phyloP scores from a whole-genome alignment of 257 asterid species.

The Lithospermum erythrorhizon region DNA sequence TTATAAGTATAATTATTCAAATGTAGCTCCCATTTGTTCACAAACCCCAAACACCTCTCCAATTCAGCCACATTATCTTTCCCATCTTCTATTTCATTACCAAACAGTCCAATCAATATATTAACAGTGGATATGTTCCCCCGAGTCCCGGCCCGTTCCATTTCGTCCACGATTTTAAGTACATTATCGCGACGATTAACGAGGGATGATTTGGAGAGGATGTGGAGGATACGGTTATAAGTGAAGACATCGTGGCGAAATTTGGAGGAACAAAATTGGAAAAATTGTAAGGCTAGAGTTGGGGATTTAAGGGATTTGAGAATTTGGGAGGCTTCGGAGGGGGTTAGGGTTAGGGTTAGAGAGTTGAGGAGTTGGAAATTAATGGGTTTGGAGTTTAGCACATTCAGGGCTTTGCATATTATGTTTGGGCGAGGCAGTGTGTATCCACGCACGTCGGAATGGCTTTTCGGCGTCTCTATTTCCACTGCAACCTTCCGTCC shows the following conservation, averaged over 20 bases:
- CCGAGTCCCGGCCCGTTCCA: constrained; percentile 18
- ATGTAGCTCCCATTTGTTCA: constrained; percentile 69
- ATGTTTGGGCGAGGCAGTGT: constrained; percentile 88
- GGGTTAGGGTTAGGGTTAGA: constrained; percentile 34
- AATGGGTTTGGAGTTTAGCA: constrained; percentile 51
- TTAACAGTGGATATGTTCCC: constrained; percentile 86
- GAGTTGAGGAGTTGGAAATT: constrained; percentile 44
- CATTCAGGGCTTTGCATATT: constrained; percentile 51
- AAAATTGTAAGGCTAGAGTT: constrained; percentile 50
- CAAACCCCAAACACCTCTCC: constrained; percentile 54
- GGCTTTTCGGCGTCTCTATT: constrained; percentile 38
- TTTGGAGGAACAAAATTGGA: constrained; percentile 62
- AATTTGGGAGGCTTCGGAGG: constrained; percentile 67
- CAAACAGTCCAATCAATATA: constrained; percentile 56
- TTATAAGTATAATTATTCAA: constrained; percentile 69
- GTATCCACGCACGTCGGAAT: constrained; percentile 70
- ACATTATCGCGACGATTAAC: constrained; percentile 37
- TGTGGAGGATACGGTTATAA: constrained; percentile 59
- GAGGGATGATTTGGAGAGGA: constrained; percentile 44
- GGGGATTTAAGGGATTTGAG: constrained; percentile 68
- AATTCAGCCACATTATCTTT: constrained; percentile 25
- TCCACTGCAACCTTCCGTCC: constrained; percentile 67
- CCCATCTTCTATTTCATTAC: constrained; percentile 17
- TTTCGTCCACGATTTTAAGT: constrained; percentile 30
- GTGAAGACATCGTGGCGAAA: constrained; percentile 77